Conservation (phyloP, 192 early-diverging fungal genomes). For the Umbelopsis vinacea region DNA sequence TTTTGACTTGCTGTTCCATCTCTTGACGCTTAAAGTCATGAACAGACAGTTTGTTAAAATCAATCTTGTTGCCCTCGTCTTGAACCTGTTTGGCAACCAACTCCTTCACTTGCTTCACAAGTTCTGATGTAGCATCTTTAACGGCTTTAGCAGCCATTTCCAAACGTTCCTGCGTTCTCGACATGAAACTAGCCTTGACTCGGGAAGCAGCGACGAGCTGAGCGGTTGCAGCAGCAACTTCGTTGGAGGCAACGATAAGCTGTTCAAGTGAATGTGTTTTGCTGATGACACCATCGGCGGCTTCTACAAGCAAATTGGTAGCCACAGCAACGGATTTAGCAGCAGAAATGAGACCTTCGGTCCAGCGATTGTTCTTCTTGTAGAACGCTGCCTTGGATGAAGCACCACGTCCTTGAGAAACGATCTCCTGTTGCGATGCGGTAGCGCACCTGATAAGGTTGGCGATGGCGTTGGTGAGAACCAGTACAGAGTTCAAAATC, state of each 20-base stretch:
- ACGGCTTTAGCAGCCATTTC: slow-evolving; percentile 94
- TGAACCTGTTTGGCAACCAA: slow-evolving; percentile 77
- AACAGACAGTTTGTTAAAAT: slow-evolving; percentile 77
- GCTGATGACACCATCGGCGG: slow-evolving; percentile 93
- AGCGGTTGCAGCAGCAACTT: slow-evolving; percentile 95
- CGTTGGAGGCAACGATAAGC: slow-evolving; percentile 96
- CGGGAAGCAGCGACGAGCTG: slow-evolving; percentile 95
- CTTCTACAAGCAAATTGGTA: slow-evolving; percentile 91
- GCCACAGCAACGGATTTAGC: slow-evolving; percentile 95
- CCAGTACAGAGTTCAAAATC: slow-evolving; percentile 89
- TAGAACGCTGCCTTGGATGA: slow-evolving; percentile 89
- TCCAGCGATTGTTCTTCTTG: slow-evolving; percentile 99
- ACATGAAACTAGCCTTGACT: slow-evolving; percentile 92
- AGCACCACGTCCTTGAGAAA: slow-evolving; percentile 84
- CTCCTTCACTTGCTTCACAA: slow-evolving; percentile 92
- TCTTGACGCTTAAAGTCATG: slow-evolving; percentile 96
- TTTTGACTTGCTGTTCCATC: slow-evolving; percentile 98
- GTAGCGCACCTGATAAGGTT: slow-evolving; percentile 94
- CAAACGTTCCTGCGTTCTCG: slow-evolving; percentile 90
- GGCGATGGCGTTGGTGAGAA: slow-evolving; percentile 92
- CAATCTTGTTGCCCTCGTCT: slow-evolving; percentile 58
- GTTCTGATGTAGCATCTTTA: slow-evolving; percentile 84
- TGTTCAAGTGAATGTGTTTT: slow-evolving; percentile 92
- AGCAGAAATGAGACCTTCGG: slow-evolving; percentile 96
- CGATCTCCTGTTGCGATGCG: slow-evolving; percentile 96